These are phyloP conservation scores for Xerocomus potaroensis DNA, from an alignment of 768 basidiomycete species.

Conservation along the genomic window DNA sequence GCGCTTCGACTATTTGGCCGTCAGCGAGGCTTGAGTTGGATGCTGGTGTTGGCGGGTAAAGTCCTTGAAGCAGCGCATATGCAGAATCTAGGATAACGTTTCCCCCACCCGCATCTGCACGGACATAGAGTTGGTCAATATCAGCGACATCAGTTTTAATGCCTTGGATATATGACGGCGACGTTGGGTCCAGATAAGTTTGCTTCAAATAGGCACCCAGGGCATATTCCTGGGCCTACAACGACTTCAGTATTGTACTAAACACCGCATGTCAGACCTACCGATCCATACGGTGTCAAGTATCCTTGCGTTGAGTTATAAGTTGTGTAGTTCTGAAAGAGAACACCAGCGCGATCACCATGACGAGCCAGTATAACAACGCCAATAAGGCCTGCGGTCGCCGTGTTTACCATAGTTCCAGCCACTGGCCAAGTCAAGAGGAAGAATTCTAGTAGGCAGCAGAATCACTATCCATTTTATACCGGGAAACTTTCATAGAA, in stretches of 20 bases:
- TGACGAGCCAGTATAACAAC: slow-evolving; percentile 73
- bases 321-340: slow-evolving; percentile 68
- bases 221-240: slow-evolving; percentile 48
- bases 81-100: slow-evolving; percentile 79
- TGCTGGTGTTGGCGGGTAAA: slow-evolving; percentile 69
- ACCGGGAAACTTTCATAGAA: neutral
- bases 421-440: no score
- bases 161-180: slow-evolving; percentile 62
- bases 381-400: slow-evolving; percentile 47
- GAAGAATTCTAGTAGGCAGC: neutral
- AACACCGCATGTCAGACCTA: slow-evolving; percentile 25
- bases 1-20: slow-evolving; percentile 60
- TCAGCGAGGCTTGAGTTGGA: slow-evolving; percentile 71
- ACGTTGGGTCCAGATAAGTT: slow-evolving; percentile 58
- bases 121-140: slow-evolving; percentile 64
- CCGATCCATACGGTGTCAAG: slow-evolving; percentile 72
- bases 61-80: slow-evolving; percentile 75
- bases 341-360: slow-evolving; percentile 58
- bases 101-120: slow-evolving; percentile 78
- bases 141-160: slow-evolving; percentile 63
- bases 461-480: neutral
- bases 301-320: slow-evolving; percentile 60
- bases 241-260: neutral
- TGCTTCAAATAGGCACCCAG: slow-evolving; percentile 57
- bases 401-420: slow-evolving; percentile 23